phyloP scores from a whole-genome alignment of 164 flowering plant genomes.

The Vitis vinifera region DNA sequence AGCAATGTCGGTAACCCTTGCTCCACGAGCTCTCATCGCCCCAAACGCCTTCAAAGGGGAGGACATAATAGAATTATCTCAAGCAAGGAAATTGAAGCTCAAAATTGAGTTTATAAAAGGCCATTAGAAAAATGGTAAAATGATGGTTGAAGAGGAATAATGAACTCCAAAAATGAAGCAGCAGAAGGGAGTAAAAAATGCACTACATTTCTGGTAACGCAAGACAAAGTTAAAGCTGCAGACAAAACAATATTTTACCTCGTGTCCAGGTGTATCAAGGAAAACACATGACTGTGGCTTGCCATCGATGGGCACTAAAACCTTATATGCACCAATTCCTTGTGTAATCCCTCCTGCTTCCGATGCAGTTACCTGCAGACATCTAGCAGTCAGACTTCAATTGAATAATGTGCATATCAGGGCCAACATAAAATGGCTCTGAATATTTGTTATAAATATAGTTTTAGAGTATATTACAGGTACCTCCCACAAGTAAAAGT shows the following conservation, averaged over 20 bases:
- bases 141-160: neutral
- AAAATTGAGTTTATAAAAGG: constrained; percentile 5
- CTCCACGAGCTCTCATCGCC: constrained; percentile 99
- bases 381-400: constrained; percentile 10
- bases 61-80: constrained; percentile 13
- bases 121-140: neutral
- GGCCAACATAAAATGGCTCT: too few species aligned
- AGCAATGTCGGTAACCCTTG: constrained; percentile 94
- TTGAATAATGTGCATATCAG: neutral
- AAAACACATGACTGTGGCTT: constrained; percentile 77
- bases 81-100: constrained; percentile 2
- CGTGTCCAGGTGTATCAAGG: constrained; percentile 98
- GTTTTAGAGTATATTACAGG: too few species aligned
- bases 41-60: constrained; percentile 75
- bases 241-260: constrained; percentile 45
- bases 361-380: constrained; percentile 79
- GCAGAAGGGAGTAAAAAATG: neutral
- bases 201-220: neutral
- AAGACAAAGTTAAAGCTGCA: neutral
- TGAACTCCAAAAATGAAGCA: neutral
- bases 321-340: constrained; percentile 96
- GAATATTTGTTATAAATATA: too few species aligned
- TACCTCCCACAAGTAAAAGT: too few species aligned
- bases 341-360: constrained; percentile 99
- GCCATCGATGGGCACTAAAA: constrained; percentile 80